Evolutionary conservation across 345 rosid species (phyloP).

Genomic region (Arabis hirsuta): DNA sequence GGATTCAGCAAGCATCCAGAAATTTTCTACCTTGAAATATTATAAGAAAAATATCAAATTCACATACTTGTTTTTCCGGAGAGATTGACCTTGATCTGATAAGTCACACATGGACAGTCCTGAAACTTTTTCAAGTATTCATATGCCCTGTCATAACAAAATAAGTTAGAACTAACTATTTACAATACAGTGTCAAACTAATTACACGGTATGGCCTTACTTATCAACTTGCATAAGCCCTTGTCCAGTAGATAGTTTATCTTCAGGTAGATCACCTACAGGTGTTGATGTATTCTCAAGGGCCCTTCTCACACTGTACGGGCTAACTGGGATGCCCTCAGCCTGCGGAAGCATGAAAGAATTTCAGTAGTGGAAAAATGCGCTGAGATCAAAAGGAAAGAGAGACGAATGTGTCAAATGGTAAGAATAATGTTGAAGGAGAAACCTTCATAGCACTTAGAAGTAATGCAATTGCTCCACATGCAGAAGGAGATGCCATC

Average conservation of each 20-base stretch:
- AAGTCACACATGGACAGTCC: conserved; percentile 63
- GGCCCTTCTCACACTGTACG: conserved; percentile 83
- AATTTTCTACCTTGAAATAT: conserved; percentile 26
- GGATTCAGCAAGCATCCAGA: conserved; percentile 25
- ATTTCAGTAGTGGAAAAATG: conserved; percentile 27
- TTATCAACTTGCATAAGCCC: conserved; percentile 99
- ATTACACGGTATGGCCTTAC: conserved; percentile 49
- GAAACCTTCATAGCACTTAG: conserved; percentile 95
- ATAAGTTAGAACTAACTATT: conserved; percentile 34
- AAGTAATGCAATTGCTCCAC: conserved; percentile 94
- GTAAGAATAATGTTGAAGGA: conserved; percentile 32
- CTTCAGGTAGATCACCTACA: conserved; percentile 75
- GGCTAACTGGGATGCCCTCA: conserved; percentile 80
- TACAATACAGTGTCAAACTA: conserved; percentile 34
- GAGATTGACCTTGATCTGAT: conserved; percentile 74
- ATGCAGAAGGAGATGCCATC: conserved; percentile 99
- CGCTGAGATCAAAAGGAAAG: conserved; percentile 23
- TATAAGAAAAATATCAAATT: conserved; percentile 17
- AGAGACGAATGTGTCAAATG: conserved; percentile 15
- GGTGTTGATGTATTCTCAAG: conserved; percentile 85
- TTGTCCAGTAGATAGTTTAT: conserved; percentile 86
- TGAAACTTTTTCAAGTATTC: conserved; percentile 66
- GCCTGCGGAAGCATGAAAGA: conserved; percentile 59
- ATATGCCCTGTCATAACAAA: conserved; percentile 66
- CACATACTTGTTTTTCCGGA: conserved; percentile 85